Conservation (phyloP, 768 basidiomycete genomes). For the Termitomyces sp. region DNA sequence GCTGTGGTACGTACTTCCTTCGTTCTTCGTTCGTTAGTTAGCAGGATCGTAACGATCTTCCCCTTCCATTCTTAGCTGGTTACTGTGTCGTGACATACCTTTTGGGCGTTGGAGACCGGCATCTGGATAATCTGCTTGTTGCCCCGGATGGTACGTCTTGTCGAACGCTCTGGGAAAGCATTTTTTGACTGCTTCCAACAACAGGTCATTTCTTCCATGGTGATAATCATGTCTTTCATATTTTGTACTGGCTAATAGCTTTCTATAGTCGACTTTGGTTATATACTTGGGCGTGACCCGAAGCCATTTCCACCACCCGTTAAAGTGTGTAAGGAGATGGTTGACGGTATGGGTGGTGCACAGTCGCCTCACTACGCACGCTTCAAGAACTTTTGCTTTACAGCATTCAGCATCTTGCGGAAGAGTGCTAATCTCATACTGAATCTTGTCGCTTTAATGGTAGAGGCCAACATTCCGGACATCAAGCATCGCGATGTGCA, state of each 20-base stretch:
- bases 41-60: neutral
- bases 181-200: neutral
- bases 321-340: conserved; percentile 99
- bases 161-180: neutral
- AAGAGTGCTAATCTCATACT: conserved; percentile 97
- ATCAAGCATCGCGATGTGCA: conserved; percentile 89
- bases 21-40: neutral
- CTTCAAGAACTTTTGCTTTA: conserved; percentile 96
- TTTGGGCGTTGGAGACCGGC: conserved; percentile 94
- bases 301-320: conserved; percentile 98
- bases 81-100: conserved; percentile 98
- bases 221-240: conserved; percentile 20
- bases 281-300: conserved; percentile 95
- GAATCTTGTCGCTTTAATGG: conserved; percentile 95
- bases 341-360: conserved; percentile 98
- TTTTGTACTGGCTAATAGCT: neutral
- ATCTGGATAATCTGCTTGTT: conserved; percentile 91
- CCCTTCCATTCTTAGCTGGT: conserved; percentile 56
- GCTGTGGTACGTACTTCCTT: conserved; percentile 67
- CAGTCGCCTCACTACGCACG: conserved; percentile 92
- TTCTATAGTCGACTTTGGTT: conserved; percentile 88
- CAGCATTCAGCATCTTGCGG: conserved; percentile 93
- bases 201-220: conserved; percentile 95
- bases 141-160: conserved; percentile 72
- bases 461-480: conserved; percentile 95